phyloP scores from a whole-genome alignment of 2,329 filamentous ascomycete genomes.

The Alternaria postmessia region DNA sequence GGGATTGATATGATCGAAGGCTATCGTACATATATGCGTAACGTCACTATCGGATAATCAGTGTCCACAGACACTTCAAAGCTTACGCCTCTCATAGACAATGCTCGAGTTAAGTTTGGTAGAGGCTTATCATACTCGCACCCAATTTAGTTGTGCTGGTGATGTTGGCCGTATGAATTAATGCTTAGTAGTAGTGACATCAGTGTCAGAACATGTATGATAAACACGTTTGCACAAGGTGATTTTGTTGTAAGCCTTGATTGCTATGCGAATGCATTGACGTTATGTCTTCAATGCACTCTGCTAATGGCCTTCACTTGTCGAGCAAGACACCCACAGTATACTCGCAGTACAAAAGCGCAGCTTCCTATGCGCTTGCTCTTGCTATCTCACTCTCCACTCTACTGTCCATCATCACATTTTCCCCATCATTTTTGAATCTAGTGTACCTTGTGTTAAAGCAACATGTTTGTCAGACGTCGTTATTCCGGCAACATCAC shows the following conservation, averaged over 20 bases:
- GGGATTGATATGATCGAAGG: neutral
- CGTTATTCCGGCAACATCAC: neutral
- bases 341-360: neutral
- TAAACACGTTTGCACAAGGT: neutral
- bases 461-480: neutral
- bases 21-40: neutral
- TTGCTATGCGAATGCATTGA: neutral
- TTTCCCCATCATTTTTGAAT: neutral
- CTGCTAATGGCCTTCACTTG: neutral
- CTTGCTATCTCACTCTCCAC: neutral
- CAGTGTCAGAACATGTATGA: neutral
- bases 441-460: neutral
- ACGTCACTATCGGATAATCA: neutral
- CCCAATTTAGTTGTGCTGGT: neutral
- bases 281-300: neutral
- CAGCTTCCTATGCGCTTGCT: neutral
- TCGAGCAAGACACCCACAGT: neutral
- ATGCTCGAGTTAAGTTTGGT: neutral
- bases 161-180: neutral
- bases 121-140: neutral
- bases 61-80: neutral
- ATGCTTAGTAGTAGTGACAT: neutral
- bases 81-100: neutral
- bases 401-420: neutral
- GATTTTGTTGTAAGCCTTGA: neutral